Conservation (phyloP, 129 eudicot genomes). For the Apium graveolens region DNA sequence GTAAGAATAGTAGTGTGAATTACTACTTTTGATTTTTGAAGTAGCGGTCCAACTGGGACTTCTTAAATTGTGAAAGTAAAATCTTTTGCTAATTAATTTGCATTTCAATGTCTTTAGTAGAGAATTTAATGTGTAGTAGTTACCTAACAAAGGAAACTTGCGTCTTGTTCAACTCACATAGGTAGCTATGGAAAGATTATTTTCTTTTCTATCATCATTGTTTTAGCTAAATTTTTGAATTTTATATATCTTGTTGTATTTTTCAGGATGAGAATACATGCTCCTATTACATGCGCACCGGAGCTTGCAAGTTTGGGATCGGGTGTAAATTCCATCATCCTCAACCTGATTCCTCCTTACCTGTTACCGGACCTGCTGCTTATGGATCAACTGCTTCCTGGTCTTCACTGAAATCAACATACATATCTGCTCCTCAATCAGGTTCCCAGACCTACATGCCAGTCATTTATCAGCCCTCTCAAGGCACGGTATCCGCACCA, state of each 20-base stretch:
- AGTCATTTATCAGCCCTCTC: conserved; percentile 35
- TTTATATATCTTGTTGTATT: not conserved
- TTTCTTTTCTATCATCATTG: not conserved
- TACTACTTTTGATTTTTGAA: too few relatives aligned
- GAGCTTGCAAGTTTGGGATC: conserved; percentile 73
- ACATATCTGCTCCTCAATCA: conserved; percentile 36
- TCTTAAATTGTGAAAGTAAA: not conserved
- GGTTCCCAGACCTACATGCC: conserved; percentile 65
- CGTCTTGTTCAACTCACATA: not conserved
- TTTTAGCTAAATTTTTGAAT: not conserved
- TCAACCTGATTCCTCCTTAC: conserved; percentile 44
- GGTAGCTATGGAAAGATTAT: not conserved
- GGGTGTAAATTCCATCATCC: conserved; percentile 93
- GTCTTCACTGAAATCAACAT: conserved; percentile 45
- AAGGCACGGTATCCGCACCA: conserved; percentile 28
- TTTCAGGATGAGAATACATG: conserved; percentile 71
- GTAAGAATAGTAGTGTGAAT: not conserved
- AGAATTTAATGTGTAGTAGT: not conserved
- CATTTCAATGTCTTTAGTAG: not conserved
- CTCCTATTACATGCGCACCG: conserved; percentile 65
- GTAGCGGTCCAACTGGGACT: not conserved
- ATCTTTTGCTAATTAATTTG: not conserved
- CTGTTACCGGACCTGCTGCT: conserved; percentile 18
- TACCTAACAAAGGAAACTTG: not conserved
- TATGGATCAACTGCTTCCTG: conserved; percentile 41